Percentiles rank a stretch among this genome's conserved stretches.
Conservation (phyloP, 306 rosid species). For the Senna siamea region DNA sequence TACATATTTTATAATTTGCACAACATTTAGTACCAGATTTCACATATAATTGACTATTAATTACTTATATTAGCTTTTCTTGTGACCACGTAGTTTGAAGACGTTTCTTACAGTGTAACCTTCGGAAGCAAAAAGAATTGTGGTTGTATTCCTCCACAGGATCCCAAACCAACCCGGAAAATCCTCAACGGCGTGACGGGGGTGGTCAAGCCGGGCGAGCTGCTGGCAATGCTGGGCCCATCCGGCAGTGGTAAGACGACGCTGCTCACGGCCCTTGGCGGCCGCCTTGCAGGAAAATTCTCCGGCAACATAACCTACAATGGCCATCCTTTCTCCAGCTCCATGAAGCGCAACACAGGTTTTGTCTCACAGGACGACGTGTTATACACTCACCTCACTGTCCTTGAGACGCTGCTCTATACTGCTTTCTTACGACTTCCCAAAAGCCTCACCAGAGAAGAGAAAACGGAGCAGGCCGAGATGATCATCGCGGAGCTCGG, state of each 20-base stretch:
- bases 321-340: conserved; percentile 52
- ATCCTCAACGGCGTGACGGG: conserved; percentile 69
- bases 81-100: conserved; percentile 64
- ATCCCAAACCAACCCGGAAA: conserved; percentile 48
- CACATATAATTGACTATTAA: background rate
- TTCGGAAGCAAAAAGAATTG: conserved; percentile 31
- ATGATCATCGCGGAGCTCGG: conserved; percentile 66
- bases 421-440: conserved; percentile 74
- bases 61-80: no score
- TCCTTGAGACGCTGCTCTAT: conserved; percentile 68
- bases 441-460: conserved; percentile 51
- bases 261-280: conserved; percentile 68
- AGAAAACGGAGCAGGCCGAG: conserved; percentile 66
- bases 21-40: no score
- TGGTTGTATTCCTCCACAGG: conserved; percentile 46
- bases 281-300: conserved; percentile 63
- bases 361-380: conserved; percentile 85
- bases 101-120: conserved; percentile 61
- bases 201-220: conserved; percentile 70
- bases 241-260: conserved; percentile 96
- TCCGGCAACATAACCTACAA: conserved; percentile 77
- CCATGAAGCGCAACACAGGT: conserved; percentile 66
- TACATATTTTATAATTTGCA: no score
- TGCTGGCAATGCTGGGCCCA: conserved; percentile 87
- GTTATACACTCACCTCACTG: conserved; percentile 81